Evolutionary conservation across 345 rosid species (phyloP), one percentile per base, ranked within the genome.

Genomic region (Linum trigynum): DNA sequence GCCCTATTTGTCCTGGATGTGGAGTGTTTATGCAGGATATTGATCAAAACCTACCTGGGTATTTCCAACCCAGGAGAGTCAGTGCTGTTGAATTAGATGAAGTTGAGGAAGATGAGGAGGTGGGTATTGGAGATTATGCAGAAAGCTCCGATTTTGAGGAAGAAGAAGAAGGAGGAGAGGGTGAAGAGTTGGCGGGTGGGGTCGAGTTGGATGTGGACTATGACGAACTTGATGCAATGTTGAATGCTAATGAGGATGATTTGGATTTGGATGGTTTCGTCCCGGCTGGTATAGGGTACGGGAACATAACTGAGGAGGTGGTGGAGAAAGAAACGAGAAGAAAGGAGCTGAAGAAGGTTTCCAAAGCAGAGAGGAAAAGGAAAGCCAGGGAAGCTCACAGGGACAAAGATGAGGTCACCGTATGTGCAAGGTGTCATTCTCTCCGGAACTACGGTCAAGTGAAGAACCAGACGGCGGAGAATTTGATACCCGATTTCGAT

Each of bases 341-440:
- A 35, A 74, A 45, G 50, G 77, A 81, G 74, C 72, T 70, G 80
- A 78, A 78, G 77, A 89, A 79, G 66, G 37, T 85, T 66, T 79
- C 95, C 0, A 92, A 92, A 80, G 68, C 94, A 0, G 94, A 84
- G 73, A 85, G 78, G 72, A 92, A 92, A 80, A 82, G 74, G 82
- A 42, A 76, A 71, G 83, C 86, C 69, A 82, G 87, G 69, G 90
- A 82, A 70, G 83, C 87, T 42, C 76, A 69, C 62, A 85, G 77
- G 75, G 84, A 79, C 42, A 79, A 74, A 32, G 88, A 79, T 53
- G 83, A 77, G 71, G 88, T 84, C 53, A 89, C 86, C 0, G 96
- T 92, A 11, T 92, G 98, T 72, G 98, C 97, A 58, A 85, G 97
- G 40, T 92, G 98, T 77, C 95, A 92, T 76, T 92, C 98, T 43